These are phyloP conservation scores for Fusarium acutatum DNA, from an alignment of 2,329 filamentous ascomycete species.

Conservation along the genomic window DNA sequence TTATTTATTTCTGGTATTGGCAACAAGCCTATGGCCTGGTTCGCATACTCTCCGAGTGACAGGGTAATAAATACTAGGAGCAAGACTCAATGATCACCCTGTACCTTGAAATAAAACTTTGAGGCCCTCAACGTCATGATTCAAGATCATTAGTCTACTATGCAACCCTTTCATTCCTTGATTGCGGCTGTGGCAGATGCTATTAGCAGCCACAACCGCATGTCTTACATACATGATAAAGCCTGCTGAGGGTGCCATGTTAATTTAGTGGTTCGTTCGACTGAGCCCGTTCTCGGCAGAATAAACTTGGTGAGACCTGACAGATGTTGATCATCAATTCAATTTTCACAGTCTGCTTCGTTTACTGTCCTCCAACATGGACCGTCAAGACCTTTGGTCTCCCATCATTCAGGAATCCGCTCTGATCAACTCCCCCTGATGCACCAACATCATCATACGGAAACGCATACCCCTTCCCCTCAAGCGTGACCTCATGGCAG, in stretches of 20 bases:
- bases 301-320: background rate
- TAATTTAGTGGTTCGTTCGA: background rate
- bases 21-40: background rate
- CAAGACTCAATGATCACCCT: background rate
- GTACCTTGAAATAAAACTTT: background rate
- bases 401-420: constrained; percentile 67
- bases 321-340: background rate
- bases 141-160: background rate
- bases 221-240: background rate
- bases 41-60: background rate
- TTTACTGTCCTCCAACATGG: constrained; percentile 56
- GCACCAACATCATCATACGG: constrained; percentile 75
- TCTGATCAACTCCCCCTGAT: constrained; percentile 64
- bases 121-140: background rate
- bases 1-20: background rate
- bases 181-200: constrained; percentile 11
- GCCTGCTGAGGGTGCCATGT: background rate
- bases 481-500: constrained; percentile 67
- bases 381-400: constrained; percentile 65
- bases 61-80: background rate
- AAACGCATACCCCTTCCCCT: constrained; percentile 73
- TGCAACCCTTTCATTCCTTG: constrained; percentile 18
- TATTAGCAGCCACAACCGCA: constrained; percentile 13
- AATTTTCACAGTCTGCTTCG: background rate
- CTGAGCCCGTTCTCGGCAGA: background rate